Base-by-base conservation (phyloP, 352 stramenopile genomes). In the Globisporangium yorkense region DNA sequence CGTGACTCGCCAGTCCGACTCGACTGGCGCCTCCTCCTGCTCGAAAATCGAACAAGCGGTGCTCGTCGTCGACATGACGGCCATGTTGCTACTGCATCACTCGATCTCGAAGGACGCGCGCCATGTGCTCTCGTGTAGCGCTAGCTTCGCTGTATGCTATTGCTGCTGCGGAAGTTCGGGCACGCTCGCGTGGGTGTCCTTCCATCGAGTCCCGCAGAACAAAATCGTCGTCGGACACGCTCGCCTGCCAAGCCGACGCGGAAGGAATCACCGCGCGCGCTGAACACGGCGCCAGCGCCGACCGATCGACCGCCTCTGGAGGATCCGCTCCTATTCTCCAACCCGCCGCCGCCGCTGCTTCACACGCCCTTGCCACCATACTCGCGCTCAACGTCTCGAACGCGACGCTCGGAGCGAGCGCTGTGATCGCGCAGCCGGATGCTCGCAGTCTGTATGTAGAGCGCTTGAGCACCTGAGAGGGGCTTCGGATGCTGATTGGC, bases 351-450 rank as follows among this genome's bases (percentile, higher is more conserved):
- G 8, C 18, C 33, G 33, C 33, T 37, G 33, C 33, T 37, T 24
- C 20, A 24, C 2, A 24, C n/a, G 18, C 29, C 29, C 2, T 5
- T 16, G 50, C 12, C 57, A 63, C 57, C 12, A 63, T 63, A 58
- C 24, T 57, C 41, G 51, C 33, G 31, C 50, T 63, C 43, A 57
- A 58, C 37, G 16, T 58, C 43, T 57, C 40, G 49, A 60, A 56
- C 59, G 52, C 35, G 52, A 48, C 59, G 53, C 59, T 65, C 40
- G 52, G 53, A 10, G 51, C 59, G 44, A 65, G 59, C 47, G 59
- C 59, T 20, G 52, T 60, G 33, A 24, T 65, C 27, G 44, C 47
- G 9, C 59, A 65, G 52, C 59, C 59, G 18, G 45, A 65, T 65
- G 59, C 35, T 33, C 59, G 39, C 35, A 56, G 51, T 3, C 4